Evolutionary conservation across 2,329 filamentous ascomycete species (phyloP).

Genomic region (Colletotrichum spaethianum): DNA sequence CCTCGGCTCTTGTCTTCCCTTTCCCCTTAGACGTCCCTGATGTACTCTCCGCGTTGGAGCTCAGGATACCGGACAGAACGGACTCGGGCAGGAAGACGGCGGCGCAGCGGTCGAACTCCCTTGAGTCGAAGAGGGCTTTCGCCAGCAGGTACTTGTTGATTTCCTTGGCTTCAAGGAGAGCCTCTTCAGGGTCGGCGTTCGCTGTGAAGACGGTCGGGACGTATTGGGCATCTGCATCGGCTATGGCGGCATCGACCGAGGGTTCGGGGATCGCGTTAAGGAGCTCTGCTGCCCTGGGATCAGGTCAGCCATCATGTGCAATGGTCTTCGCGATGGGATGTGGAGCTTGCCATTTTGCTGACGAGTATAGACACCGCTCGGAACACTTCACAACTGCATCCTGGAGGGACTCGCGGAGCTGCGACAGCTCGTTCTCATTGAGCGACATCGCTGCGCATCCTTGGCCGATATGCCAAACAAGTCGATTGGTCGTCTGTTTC

Average conservation of each 20-base stretch:
- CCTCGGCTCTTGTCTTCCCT: conserved; percentile 64
- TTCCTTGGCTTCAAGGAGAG: conserved; percentile 82
- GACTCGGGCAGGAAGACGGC: conserved; percentile 88
- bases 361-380: conserved; percentile 94
- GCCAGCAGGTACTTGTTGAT: conserved; percentile 88
- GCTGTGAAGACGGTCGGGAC: conserved; percentile 64
- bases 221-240: conserved; percentile 54
- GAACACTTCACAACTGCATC: conserved; percentile 92
- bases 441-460: conserved; percentile 62
- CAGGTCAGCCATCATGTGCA: conserved; percentile 36
- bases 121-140: conserved; percentile 95
- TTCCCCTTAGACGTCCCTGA: conserved; percentile 69
- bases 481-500: background rate
- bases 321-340: background rate
- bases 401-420: conserved; percentile 82
- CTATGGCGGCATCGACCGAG: conserved; percentile 67
- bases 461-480: background rate
- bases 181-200: conserved; percentile 80
- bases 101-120: conserved; percentile 94
- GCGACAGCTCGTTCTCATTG: conserved; percentile 69
- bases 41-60: conserved; percentile 59
- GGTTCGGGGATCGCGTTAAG: conserved; percentile 83
- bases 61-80: conserved; percentile 77
- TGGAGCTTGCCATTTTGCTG: conserved; percentile 86
- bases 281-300: conserved; percentile 89